Base-by-base conservation (phyloP, 2,329 filamentous ascomycete species). In the Phyllachora maydis region DNA sequence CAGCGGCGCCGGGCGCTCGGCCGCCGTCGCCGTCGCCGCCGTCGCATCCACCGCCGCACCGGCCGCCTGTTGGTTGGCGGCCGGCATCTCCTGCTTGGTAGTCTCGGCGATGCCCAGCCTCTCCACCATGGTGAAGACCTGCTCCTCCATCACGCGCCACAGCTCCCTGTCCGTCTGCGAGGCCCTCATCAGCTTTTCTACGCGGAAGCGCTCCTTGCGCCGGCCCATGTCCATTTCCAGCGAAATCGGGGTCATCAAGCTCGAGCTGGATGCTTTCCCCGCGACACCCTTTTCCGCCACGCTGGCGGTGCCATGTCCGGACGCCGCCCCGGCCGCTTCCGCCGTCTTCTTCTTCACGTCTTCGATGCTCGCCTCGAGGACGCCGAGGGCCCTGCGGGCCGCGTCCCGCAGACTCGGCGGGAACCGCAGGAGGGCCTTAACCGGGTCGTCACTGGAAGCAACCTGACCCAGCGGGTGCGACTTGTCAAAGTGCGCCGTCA, bases 131-230 rank as follows among this genome's bases (percentile, higher is more conserved):
- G 56, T 51, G 34, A 82, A 76, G 8, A 82, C 67, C 23, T 79
- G 61, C 4, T 49, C 41, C 30, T 78, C 65, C 39, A 83, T 52
- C 3, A 73, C 43, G 5, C 63, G 42, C 73, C 75, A 82, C 7
- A 81, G 50, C 23, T 65, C 62, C 11, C 56, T 46, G 34, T 83
- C 76, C 1, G 64, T 64, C 28, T 49, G 34, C 11, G 68, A 68
- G 2, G 35, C 40, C 8, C 49, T 43, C 48, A 83, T 60, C 18
- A 63, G 36, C 5, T 34, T 31, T 30, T 64, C 57, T 6, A 79
- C 54, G 7, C 63, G 49, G 14, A 37, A 33, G 22, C 56, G 51
- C 38, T 72, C 66, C 5, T 47, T 33, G 7, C 43, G 37, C 7
- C 57, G 46, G 14, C 46, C 38, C 3, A 39, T 36, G 22, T 56